phyloP scores from a whole-genome alignment of 1,284 basidiomycete species.

The Cryptococcus sp. region DNA sequence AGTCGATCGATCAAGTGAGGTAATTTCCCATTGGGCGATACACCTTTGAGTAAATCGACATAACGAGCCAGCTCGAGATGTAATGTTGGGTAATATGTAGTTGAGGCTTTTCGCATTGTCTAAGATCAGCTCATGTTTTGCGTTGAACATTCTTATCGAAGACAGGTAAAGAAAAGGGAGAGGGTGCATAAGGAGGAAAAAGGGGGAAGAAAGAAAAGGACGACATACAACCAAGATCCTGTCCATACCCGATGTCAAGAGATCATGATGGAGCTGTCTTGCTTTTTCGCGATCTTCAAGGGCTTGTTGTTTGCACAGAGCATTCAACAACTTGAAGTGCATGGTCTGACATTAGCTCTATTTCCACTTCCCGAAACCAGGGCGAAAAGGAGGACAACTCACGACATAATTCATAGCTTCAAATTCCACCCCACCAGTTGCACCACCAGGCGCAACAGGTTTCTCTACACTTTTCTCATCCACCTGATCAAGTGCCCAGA shows the following conservation, averaged over 20 bases:
- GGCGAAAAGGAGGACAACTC: conserved; percentile 36
- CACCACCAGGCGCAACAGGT: conserved; percentile 91
- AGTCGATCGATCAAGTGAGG: conserved; percentile 44
- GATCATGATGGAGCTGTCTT: conserved; percentile 70
- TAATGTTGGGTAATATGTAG: conserved; percentile 83
- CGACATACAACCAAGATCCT: conserved; percentile 47
- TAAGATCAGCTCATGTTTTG: conserved; percentile 41
- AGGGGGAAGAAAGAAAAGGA: not conserved
- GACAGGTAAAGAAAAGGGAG: too few relatives aligned
- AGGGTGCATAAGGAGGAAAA: not conserved
- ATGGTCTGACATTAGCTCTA: conserved; percentile 57
- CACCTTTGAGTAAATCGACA: conserved; percentile 56
- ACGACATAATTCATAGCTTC: conserved; percentile 96
- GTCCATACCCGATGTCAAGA: conserved; percentile 84
- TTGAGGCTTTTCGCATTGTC: conserved; percentile 88
- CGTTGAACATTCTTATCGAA: too few relatives aligned
- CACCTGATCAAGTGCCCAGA: conserved; percentile 77
- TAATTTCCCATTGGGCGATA: conserved; percentile 28
- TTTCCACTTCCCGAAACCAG: not conserved
- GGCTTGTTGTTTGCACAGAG: conserved; percentile 61
- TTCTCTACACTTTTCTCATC: conserved; percentile 80
- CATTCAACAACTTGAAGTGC: conserved; percentile 78
- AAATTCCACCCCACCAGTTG: conserved; percentile 97
- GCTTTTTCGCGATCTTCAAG: conserved; percentile 63
- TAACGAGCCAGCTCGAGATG: conserved; percentile 88